These are phyloP conservation scores for Prunus persica DNA, from an alignment of 306 rosid genomes.

Conservation along the genomic window DNA sequence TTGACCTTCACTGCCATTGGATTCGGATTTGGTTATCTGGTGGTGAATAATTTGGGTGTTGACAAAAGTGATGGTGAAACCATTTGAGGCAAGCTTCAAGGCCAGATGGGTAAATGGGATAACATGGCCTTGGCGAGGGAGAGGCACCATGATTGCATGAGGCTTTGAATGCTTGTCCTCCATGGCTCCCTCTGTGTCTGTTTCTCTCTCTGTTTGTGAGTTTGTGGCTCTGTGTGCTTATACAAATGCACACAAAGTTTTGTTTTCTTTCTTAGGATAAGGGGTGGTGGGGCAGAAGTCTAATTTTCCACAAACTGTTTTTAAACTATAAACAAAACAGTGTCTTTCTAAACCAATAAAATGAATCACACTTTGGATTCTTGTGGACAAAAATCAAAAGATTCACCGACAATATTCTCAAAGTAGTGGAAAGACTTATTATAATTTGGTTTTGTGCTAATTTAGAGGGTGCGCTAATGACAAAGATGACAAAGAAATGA, in stretches of 20 bases:
- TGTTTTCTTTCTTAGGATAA: no score
- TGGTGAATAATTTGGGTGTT: slow-evolving; percentile 18
- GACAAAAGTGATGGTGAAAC: slow-evolving; percentile 31
- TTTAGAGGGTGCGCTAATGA: no score
- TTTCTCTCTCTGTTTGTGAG: background rate
- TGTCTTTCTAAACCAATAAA: no score
- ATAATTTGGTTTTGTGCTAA: no score
- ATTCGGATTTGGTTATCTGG: slow-evolving; percentile 11
- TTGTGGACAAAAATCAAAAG: no score
- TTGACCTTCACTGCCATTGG: background rate
- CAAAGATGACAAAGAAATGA: no score
- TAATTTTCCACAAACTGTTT: background rate
- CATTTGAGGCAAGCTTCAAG: slow-evolving; percentile 24
- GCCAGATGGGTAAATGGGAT: slow-evolving; percentile 27
- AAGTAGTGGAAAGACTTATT: no score
- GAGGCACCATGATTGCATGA: slow-evolving; percentile 16
- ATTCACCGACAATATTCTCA: no score
- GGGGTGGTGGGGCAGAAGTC: background rate
- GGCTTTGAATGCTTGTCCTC: slow-evolving; percentile 6
- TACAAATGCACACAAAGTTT: background rate
- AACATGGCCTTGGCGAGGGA: slow-evolving; percentile 29
- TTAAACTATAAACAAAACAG: no score
- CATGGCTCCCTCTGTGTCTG: background rate
- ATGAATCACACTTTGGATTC: no score
- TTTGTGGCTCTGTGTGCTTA: background rate